phyloP scores from a whole-genome alignment of 352 stramenopile genomes.

The Hyaloperonospora brassicae region DNA sequence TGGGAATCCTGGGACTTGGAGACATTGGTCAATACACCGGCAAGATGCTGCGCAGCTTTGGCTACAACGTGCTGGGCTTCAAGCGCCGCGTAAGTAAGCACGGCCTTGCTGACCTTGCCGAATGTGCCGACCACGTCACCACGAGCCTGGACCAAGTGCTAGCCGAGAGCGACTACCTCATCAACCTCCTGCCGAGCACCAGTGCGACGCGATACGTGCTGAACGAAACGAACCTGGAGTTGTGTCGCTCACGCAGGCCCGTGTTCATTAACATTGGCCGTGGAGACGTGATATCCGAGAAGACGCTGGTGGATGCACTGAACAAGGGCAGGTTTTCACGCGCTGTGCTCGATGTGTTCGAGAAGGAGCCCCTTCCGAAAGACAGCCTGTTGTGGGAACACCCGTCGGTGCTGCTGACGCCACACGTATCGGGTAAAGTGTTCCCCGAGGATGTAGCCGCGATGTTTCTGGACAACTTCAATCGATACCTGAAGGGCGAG shows the following conservation, averaged over 20 bases:
- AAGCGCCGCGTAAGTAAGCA: conserved; percentile 34
- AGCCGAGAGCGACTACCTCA: conserved; percentile 55
- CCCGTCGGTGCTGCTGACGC: conserved; percentile 59
- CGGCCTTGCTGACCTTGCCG: conserved; percentile 2
- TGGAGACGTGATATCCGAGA: conserved; percentile 73
- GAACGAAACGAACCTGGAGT: conserved; percentile 30
- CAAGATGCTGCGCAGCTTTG: conserved; percentile 33
- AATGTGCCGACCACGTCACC: conserved; percentile 36
- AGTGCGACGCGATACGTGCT: conserved; percentile 63
- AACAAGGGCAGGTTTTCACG: conserved; percentile 51
- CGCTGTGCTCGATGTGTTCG: conserved; percentile 58
- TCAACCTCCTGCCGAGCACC: conserved; percentile 83
- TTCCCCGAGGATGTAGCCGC: conserved; percentile 66
- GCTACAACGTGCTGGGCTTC: conserved; percentile 59
- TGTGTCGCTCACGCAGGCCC: conserved; percentile 44
- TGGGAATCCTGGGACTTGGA: conserved; percentile 49
- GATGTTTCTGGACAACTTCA: conserved; percentile 62
- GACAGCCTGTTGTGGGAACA: conserved; percentile 63
- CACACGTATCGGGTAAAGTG: conserved; percentile 76
- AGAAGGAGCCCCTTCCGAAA: conserved; percentile 35
- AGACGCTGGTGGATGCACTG: conserved; percentile 58
- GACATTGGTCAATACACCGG: conserved; percentile 59
- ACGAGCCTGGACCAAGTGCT: conserved; percentile 43
- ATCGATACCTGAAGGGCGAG: conserved; percentile 29
- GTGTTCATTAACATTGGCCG: conserved; percentile 86